These are phyloP conservation scores for Claviceps spartinae DNA, from an alignment of 2,329 filamentous ascomycete genomes.

Conservation along the genomic window DNA sequence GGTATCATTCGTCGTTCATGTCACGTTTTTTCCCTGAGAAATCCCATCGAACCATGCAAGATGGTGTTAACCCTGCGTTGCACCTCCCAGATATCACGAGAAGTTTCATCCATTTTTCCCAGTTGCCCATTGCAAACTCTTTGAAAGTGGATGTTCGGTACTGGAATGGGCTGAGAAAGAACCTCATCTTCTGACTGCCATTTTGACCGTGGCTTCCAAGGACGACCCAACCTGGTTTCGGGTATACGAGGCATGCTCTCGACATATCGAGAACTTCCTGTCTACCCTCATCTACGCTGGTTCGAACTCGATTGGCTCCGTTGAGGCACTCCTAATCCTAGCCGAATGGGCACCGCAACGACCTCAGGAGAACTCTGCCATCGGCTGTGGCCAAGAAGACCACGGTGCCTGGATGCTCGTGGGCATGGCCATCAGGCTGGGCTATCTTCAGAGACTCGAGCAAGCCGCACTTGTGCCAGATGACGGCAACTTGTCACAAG, in stretches of 20 bases:
- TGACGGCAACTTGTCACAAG: constrained; percentile 41
- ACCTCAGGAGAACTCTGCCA: constrained; percentile 44
- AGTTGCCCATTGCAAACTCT: constrained; percentile 46
- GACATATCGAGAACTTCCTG: constrained; percentile 56
- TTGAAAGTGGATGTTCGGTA: constrained; percentile 34
- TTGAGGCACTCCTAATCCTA: constrained; percentile 55
- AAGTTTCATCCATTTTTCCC: constrained; percentile 60
- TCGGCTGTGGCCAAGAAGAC: constrained; percentile 61
- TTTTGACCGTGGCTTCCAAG: constrained; percentile 58
- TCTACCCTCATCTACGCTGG: constrained; percentile 53
- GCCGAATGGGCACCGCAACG: constrained; percentile 63
- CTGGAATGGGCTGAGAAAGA: constrained; percentile 45
- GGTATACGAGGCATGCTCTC: constrained; percentile 51
- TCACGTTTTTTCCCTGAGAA: too few relatives aligned
- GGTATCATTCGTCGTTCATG: constrained; percentile 7
- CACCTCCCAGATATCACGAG: constrained; percentile 39
- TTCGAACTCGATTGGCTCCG: constrained; percentile 54
- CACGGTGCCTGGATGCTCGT: constrained; percentile 68
- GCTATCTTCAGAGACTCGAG: constrained; percentile 57
- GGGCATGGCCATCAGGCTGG: constrained; percentile 53
- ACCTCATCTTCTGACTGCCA: constrained; percentile 54
- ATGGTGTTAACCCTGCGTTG: neutral
- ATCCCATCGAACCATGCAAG: neutral
- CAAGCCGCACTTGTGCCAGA: constrained; percentile 52
- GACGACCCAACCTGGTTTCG: constrained; percentile 51